These are phyloP conservation scores for Colletotrichum limetticola DNA, from an alignment of 2,329 filamentous ascomycete species.

Conservation along the genomic window DNA sequence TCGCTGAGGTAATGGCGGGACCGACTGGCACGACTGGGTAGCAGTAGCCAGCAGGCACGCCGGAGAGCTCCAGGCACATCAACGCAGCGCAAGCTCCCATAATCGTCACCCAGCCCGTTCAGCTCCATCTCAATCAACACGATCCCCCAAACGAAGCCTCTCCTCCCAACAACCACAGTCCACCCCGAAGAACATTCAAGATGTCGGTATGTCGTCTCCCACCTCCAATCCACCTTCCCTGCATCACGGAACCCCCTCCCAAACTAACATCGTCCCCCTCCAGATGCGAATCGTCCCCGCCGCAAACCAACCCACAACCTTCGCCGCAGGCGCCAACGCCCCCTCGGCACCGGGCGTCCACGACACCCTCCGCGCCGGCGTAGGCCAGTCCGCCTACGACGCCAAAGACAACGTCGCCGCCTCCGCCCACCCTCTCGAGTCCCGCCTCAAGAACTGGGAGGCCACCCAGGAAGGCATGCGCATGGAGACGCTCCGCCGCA, in stretches of 20 bases:
- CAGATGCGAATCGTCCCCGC: slow-evolving; percentile 86
- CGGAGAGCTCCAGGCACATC: slow-evolving; percentile 36
- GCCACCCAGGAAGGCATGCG: slow-evolving; percentile 87
- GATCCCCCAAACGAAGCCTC: neutral
- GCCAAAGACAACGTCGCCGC: slow-evolving; percentile 53
- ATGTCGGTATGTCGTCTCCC: slow-evolving; percentile 57
- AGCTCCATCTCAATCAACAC: slow-evolving; percentile 14
- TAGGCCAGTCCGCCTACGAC: slow-evolving; percentile 70
- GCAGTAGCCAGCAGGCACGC: neutral
- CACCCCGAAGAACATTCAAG: slow-evolving; percentile 41
- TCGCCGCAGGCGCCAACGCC: slow-evolving; percentile 76
- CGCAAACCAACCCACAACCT: slow-evolving; percentile 72
- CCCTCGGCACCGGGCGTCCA: slow-evolving; percentile 94
- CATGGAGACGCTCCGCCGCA: slow-evolving; percentile 87
- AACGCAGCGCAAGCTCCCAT: slow-evolving; percentile 34
- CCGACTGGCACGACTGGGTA: neutral
- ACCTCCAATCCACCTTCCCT: neutral
- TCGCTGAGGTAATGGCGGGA: slow-evolving; percentile 14
- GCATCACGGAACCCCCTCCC: neutral
- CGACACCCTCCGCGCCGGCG: slow-evolving; percentile 89
- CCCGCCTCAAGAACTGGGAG: slow-evolving; percentile 90
- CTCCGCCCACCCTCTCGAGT: slow-evolving; percentile 85
- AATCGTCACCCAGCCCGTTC: slow-evolving; percentile 1
- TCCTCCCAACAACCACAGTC: neutral
- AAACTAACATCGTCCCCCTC: slow-evolving; percentile 14